A percentile compares a stretch with the other conserved stretches of the same genome.
Evolutionary conservation across 371 early-diverging fungal genomes (phyloP).

Genomic region (Mucor velutinosus): DNA sequence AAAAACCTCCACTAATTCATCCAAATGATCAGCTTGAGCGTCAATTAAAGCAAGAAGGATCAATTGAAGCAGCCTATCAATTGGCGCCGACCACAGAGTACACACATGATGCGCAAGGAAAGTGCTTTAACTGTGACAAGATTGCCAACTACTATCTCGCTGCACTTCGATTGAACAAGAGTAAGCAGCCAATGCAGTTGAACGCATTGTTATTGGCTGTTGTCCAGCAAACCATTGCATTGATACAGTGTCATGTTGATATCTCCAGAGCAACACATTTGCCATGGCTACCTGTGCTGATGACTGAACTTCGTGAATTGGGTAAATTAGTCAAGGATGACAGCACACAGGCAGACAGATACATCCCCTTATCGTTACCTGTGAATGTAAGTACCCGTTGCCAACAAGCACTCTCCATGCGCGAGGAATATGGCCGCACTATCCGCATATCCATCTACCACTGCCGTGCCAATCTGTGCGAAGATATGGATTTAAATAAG

Average conservation of each 20-base stretch:
- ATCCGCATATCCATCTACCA: slow-evolving; percentile 40
- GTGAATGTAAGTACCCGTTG: neutral
- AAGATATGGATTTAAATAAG: slow-evolving; percentile 24
- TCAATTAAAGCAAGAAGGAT: slow-evolving; percentile 9
- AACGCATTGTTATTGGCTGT: slow-evolving; percentile 11
- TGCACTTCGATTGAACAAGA: slow-evolving; percentile 11
- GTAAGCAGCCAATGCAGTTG: neutral
- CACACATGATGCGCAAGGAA: slow-evolving; percentile 16
- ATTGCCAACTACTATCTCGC: slow-evolving; percentile 19
- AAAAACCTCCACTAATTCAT: neutral
- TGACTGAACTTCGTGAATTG: slow-evolving; percentile 29
- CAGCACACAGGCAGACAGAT: slow-evolving; percentile 20
- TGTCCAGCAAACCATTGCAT: slow-evolving; percentile 17
- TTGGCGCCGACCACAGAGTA: slow-evolving; percentile 14
- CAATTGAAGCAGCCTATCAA: slow-evolving; percentile 9
- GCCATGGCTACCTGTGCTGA: slow-evolving; percentile 28
- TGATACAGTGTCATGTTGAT: slow-evolving; percentile 21
- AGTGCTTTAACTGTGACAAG: slow-evolving; percentile 20
- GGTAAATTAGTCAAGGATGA: slow-evolving; percentile 42
- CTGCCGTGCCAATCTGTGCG: slow-evolving; percentile 25
- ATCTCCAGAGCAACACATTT: slow-evolving; percentile 5
- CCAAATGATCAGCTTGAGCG: slow-evolving; percentile 3
- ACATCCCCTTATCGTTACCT: slow-evolving; percentile 6
- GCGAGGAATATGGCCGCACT: slow-evolving; percentile 30
- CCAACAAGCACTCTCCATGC: neutral